Evolutionary conservation across 768 basidiomycete genomes (phyloP).

Genomic region (Tulasnella sp.): DNA sequence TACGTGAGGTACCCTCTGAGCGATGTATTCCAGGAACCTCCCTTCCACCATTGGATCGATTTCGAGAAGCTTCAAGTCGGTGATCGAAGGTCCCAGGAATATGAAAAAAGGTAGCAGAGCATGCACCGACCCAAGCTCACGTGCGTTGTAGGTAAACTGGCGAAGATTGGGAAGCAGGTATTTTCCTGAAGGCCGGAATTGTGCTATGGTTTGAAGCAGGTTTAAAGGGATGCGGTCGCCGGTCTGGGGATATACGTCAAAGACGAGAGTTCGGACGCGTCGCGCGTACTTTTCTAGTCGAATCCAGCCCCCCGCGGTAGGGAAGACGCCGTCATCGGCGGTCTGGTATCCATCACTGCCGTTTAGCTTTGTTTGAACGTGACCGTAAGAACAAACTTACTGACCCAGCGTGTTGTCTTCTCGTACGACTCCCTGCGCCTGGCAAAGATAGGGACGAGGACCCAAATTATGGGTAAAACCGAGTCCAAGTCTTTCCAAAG

Average conservation of each 20-base stretch:
- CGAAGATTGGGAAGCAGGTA: not conserved
- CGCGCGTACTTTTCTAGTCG: not conserved
- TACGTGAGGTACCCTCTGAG: not conserved
- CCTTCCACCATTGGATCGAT: not conserved
- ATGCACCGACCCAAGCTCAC: not conserved
- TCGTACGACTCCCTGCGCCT: too few relatives aligned
- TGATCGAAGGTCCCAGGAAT: not conserved
- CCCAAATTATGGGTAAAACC: not conserved
- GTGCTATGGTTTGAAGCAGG: not conserved
- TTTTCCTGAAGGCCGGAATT: not conserved
- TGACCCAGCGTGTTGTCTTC: not conserved
- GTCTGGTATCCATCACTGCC: too few relatives aligned
- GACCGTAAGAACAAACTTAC: not conserved
- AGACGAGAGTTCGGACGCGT: not conserved
- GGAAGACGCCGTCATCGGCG: not conserved
- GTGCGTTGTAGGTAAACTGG: not conserved
- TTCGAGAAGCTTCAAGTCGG: not conserved
- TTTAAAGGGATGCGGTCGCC: not conserved
- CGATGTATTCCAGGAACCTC: not conserved
- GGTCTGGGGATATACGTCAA: not conserved
- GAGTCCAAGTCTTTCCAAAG: not conserved
- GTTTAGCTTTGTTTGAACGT: too few relatives aligned
- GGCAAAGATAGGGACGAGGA: not conserved
- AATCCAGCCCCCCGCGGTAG: not conserved
- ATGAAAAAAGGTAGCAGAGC: not conserved